Evolutionary conservation across 2,329 filamentous ascomycete species (phyloP).

Genomic region (Penicillium freii): DNA sequence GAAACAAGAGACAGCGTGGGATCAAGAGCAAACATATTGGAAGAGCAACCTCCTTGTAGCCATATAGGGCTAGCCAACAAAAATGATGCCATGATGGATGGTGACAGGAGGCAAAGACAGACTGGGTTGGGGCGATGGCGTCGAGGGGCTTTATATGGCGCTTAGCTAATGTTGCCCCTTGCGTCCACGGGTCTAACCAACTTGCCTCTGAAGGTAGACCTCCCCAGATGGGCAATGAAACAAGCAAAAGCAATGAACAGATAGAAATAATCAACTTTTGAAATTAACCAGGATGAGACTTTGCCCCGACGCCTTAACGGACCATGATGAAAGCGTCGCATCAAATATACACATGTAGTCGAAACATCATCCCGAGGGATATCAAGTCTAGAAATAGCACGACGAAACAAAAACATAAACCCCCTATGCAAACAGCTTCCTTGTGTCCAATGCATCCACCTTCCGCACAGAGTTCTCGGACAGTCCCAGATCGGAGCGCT

Average conservation of each 20-base stretch:
- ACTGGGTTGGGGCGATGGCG: slow-evolving; percentile 6
- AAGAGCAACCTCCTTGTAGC: slow-evolving; percentile 11
- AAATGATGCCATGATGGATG: slow-evolving; percentile 25
- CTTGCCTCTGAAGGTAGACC: not conserved
- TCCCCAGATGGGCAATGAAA: not conserved
- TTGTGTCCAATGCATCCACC: slow-evolving; percentile 71
- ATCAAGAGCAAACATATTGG: slow-evolving; percentile 1
- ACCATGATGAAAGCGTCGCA: slow-evolving; percentile 34
- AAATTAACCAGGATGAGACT: slow-evolving; percentile 24
- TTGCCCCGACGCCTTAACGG: slow-evolving; percentile 36
- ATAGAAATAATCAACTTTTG: slow-evolving; percentile 20
- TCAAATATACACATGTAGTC: slow-evolving; percentile 38
- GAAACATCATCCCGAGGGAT: slow-evolving; percentile 30
- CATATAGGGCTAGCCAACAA: slow-evolving; percentile 19
- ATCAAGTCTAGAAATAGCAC: slow-evolving; percentile 31
- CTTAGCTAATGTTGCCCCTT: slow-evolving; percentile 17
- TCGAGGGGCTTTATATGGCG: slow-evolving; percentile 4
- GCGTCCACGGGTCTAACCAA: not conserved
- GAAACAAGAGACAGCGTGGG: slow-evolving; percentile 8
- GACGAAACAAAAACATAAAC: slow-evolving; percentile 20
- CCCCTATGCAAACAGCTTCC: slow-evolving; percentile 64
- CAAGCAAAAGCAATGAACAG: slow-evolving; percentile 2
- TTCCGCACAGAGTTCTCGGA: slow-evolving; percentile 60
- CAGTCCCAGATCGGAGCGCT: slow-evolving; percentile 74
- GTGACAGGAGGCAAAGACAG: slow-evolving; percentile 1